Percentiles rank a stretch among this genome's conserved stretches.
phyloP scores from a whole-genome alignment of 2,329 filamentous ascomycete genomes.

The Phialophora macrospora region DNA sequence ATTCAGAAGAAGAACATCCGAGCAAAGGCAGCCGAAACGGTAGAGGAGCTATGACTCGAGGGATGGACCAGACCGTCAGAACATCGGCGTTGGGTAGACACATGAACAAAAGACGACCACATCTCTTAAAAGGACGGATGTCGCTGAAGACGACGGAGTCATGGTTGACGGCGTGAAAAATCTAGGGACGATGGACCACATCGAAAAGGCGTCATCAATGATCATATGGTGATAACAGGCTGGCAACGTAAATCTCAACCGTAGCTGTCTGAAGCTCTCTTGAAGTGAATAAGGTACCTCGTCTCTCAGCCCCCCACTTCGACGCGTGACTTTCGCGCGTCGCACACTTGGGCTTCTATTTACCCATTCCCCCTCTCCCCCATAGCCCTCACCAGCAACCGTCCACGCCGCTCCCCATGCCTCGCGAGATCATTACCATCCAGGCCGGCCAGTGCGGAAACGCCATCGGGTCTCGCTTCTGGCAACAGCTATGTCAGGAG shows the following conservation, averaged over 20 bases:
- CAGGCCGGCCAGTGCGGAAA: slow-evolving; percentile 74
- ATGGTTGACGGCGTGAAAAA: too few species aligned
- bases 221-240: too few species aligned
- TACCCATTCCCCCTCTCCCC: neutral
- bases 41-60: slow-evolving; percentile 12
- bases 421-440: slow-evolving; percentile 94
- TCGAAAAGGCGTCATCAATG: too few species aligned
- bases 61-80: neutral
- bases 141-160: neutral
- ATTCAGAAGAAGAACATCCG: slow-evolving; percentile 25
- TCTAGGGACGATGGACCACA: too few species aligned
- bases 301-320: neutral
- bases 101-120: neutral
- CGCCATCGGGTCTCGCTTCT: slow-evolving; percentile 81
- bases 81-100: neutral
- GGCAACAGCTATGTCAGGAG: slow-evolving; percentile 97
- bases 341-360: neutral
- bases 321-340: neutral
- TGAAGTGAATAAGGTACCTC: neutral
- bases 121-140: neutral
- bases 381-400: neutral
- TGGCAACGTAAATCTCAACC: neutral
- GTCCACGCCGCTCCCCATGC: slow-evolving; percentile 26
- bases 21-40: slow-evolving; percentile 18
- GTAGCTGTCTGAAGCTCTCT: too few species aligned